phyloP scores from a whole-genome alignment of 2,329 filamentous ascomycete genomes.

The Aspergillus pseudotamarii region DNA sequence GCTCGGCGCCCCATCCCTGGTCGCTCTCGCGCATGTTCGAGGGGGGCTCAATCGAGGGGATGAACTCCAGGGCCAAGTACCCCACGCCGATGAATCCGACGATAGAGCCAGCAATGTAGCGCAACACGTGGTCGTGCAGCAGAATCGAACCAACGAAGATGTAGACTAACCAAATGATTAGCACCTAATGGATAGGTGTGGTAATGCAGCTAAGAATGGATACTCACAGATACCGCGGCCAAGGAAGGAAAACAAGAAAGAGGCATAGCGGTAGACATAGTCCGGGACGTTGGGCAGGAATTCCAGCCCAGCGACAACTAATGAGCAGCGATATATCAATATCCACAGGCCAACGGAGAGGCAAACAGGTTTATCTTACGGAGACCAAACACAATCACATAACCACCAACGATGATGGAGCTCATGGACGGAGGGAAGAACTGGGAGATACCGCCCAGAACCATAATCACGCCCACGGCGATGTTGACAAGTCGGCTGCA shows the following conservation, averaged over 20 bases:
- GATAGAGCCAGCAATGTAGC: slow-evolving; percentile 75
- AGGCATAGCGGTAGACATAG: slow-evolving; percentile 89
- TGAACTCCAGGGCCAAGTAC: slow-evolving; percentile 76
- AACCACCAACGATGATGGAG: slow-evolving; percentile 76
- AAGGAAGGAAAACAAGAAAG: slow-evolving; percentile 96
- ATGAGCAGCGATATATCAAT: slow-evolving; percentile 25
- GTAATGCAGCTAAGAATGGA: neutral
- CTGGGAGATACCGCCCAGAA: slow-evolving; percentile 71
- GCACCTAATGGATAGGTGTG: neutral
- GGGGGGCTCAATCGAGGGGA: slow-evolving; percentile 77
- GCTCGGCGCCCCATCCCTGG: slow-evolving; percentile 74
- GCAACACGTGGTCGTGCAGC: slow-evolving; percentile 67
- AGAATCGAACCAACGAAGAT: slow-evolving; percentile 90
- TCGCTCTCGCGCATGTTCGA: slow-evolving; percentile 81
- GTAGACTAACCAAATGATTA: slow-evolving; percentile 68
- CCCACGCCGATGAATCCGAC: slow-evolving; percentile 76
- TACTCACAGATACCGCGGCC: slow-evolving; percentile 90
- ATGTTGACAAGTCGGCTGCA: slow-evolving; percentile 91
- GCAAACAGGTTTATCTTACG: slow-evolving; percentile 55
- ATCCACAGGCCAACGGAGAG: slow-evolving; percentile 6
- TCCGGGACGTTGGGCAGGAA: slow-evolving; percentile 83
- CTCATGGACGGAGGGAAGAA: slow-evolving; percentile 53
- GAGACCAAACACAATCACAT: slow-evolving; percentile 88
- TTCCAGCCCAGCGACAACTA: slow-evolving; percentile 75
- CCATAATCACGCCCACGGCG: slow-evolving; percentile 80